Base-by-base conservation (phyloP, 192 early-diverging fungal species). In the Gaertneriomyces semiglobifer region DNA sequence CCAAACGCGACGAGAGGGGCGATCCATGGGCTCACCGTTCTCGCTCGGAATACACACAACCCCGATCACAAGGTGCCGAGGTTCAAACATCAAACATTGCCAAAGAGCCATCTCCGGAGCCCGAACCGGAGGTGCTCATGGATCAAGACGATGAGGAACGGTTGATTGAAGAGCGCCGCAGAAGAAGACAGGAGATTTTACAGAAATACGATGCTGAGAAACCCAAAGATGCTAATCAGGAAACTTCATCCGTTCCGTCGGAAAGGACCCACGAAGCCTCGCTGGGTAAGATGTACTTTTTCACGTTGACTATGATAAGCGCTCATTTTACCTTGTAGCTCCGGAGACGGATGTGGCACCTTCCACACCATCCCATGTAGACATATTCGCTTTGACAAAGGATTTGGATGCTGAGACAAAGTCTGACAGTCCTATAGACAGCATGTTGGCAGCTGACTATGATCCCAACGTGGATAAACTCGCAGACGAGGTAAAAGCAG, bases 111-210 rank as follows among this genome's bases (percentile, higher is more conserved):
- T 11, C 59, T n/a, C 38, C 59, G 53, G 48, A 19, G n/a, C 47
- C 53, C 4, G 62, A 53, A 39, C 3, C 50, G 12, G 57, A 59
- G 8, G 8, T 67, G 3, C 40, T 40, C 20, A 52, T 62, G 18
- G 65, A 81, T 8, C 85, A 90, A 50, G 84, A 83, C 20, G 89
- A 93, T 43, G 90, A 93, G 68, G 86, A 91, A 60, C 76, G 81
- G 52, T 59, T 91, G 57, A 88, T 95, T 62, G 92, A 95, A 67
- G 92, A 93, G 79, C 85, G 93, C 6, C 83, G 92, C 43, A 86
- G 83, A 65, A 82, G 88, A 33, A 80, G 91, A 58, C 78, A 79
- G 62, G 90, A 83, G 38, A 92, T 96, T 53, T 58, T 96, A 50
- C 74, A 84, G 58, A 86, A 89, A 68, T 77, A 89, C 67, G 79